phyloP scores from a whole-genome alignment of 768 basidiomycete species.

The Pholiota microspora region DNA sequence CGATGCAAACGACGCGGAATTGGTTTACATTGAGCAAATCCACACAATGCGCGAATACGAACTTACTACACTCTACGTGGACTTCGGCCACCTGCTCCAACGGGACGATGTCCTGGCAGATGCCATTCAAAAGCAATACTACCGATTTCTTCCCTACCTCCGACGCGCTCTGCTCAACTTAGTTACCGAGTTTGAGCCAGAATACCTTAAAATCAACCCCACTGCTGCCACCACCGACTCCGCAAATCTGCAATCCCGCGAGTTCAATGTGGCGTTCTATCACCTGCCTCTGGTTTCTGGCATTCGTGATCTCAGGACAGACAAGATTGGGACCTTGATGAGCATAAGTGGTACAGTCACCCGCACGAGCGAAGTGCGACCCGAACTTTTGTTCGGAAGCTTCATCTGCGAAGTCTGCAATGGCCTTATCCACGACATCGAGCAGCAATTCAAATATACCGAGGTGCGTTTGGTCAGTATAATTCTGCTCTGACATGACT shows the following conservation, averaged over 20 bases:
- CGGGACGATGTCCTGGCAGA: slow-evolving; percentile 91
- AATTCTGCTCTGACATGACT: slow-evolving; percentile 3
- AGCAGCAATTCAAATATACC: slow-evolving; percentile 99
- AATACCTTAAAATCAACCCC: slow-evolving; percentile 93
- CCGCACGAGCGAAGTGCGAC: slow-evolving; percentile 94
- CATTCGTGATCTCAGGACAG: slow-evolving; percentile 90
- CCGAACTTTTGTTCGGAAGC: slow-evolving; percentile 90
- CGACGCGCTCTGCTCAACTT: slow-evolving; percentile 88
- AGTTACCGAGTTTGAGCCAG: slow-evolving; percentile 86
- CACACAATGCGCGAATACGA: slow-evolving; percentile 94
- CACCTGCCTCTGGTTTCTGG: slow-evolving; percentile 91
- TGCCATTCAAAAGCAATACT: slow-evolving; percentile 93
- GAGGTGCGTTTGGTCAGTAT: slow-evolving; percentile 53
- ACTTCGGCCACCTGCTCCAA: slow-evolving; percentile 87
- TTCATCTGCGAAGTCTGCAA: slow-evolving; percentile 91
- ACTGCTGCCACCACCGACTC: slow-evolving; percentile 86
- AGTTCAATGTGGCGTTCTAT: slow-evolving; percentile 95
- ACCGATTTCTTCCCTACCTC: slow-evolving; percentile 93
- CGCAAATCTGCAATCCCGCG: slow-evolving; percentile 84
- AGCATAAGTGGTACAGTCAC: slow-evolving; percentile 97
- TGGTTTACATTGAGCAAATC: slow-evolving; percentile 90
- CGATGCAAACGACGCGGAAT: slow-evolving; percentile 55
- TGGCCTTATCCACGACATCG: slow-evolving; percentile 86
- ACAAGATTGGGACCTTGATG: slow-evolving; percentile 91
- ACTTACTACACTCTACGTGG: slow-evolving; percentile 94